phyloP scores from a whole-genome alignment of 352 stramenopile species.

The Phytophthora pini region DNA sequence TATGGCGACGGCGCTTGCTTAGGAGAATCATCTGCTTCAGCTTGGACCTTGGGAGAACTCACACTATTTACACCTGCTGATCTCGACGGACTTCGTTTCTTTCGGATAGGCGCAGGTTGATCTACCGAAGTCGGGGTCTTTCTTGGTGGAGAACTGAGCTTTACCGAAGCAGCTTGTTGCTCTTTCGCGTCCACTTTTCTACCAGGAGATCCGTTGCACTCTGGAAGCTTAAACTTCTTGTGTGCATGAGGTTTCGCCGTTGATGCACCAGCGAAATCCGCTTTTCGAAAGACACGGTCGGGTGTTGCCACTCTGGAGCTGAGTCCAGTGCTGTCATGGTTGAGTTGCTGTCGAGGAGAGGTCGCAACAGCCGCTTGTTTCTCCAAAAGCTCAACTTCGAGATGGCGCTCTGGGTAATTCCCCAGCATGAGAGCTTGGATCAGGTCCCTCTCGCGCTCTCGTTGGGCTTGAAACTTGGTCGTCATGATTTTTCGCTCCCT shows the following conservation, averaged over 20 bases:
- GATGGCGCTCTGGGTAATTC: conserved; percentile 18
- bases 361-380: conserved; percentile 15
- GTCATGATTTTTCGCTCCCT: conserved; percentile 54
- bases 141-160: conserved; percentile 12
- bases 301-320: conserved; percentile 27
- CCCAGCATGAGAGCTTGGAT: conserved; percentile 69
- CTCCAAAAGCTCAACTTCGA: conserved; percentile 48
- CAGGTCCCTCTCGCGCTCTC: conserved; percentile 59
- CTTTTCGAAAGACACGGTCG: conserved; percentile 54
- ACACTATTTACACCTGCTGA: conserved; percentile 22
- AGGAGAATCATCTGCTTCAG: background rate
- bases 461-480: conserved; percentile 67
- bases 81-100: conserved; percentile 15
- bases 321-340: conserved; percentile 37
- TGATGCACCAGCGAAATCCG: conserved; percentile 35
- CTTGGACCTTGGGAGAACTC: background rate
- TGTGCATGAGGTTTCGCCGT: conserved; percentile 49
- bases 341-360: conserved; percentile 15
- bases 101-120: background rate
- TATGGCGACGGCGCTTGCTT: conserved; percentile 12
- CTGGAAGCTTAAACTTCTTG: conserved; percentile 47
- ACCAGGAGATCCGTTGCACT: conserved; percentile 46
- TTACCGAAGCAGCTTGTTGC: conserved; percentile 22
- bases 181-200: conserved; percentile 19
- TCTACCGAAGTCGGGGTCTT: background rate